Evolutionary conservation across 495 filamentous ascomycete species (phyloP), one percentile per base, ranked within the genome.

Genomic region (Tuber indicum): DNA sequence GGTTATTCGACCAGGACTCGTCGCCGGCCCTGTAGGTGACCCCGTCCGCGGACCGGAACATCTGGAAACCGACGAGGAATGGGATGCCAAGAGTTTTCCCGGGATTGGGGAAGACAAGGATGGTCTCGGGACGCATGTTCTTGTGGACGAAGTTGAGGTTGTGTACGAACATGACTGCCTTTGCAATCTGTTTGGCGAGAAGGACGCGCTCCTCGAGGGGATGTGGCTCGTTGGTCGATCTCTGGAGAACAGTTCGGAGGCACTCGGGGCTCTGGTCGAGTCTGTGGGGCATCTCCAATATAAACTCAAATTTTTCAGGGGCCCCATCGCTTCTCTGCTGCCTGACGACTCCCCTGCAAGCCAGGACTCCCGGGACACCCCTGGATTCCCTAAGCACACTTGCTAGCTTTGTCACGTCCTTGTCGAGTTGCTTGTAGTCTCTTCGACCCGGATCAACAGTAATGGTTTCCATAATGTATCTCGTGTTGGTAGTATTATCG

Each of bases 101-200:
- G 4, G 74, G 42, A 42, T 83, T 74, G 32, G 83, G 71, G 72
- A 89, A 88, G 26, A 85, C 69, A 19, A 90, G 49, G 36, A 89
- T 78, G 9, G 84, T 88, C 74, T 91, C 88, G 1, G 89, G 89
- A 0, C 88, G 84, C 52, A 91, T 84, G 77, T 86, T 89, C 81
- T 90, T 90, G 82, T 91, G 89, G 19, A 90, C 88, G 70, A 90
- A 87, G 44, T 84, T 84, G 47, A 83, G 84, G 2, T 84, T 84
- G 78, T 91, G 89, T 2, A 90, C 83, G 78, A 85, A 90, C 77
- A 78, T 84, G n/a, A 89, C 84, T 0, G 86, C 83, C 58, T 79
- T 80, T 32, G 87, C 86, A 12, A 90, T 69, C 66, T 85, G 80
- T 62, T 81, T 84, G n/a, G 88, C 88, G 23, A 89, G 78, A 26